These are phyloP conservation scores for Pterula multifida DNA, from an alignment of 1,284 basidiomycete genomes.

Conservation along the genomic window DNA sequence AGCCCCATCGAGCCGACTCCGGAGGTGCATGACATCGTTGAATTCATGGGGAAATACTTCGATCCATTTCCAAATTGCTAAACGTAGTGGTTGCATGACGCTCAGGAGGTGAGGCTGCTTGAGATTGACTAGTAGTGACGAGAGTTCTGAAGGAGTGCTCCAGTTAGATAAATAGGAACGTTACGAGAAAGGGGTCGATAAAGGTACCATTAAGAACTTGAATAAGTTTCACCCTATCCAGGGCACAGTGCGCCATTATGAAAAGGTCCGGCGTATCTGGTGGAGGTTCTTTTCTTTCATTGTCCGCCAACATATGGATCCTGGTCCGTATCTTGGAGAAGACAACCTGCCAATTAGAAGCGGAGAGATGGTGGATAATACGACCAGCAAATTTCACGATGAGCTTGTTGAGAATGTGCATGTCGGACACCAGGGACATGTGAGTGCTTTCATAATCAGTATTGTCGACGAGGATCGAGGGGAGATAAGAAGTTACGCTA, in stretches of 20 bases:
- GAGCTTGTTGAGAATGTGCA: constrained; percentile 43
- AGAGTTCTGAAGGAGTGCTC: constrained; percentile 50
- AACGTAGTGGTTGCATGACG: constrained; percentile 63
- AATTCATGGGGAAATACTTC: constrained; percentile 75
- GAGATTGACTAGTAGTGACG: constrained; percentile 78
- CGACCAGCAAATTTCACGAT: constrained; percentile 63
- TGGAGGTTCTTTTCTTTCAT: constrained; percentile 29
- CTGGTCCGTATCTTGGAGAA: constrained; percentile 62
- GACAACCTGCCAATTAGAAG: constrained; percentile 83
- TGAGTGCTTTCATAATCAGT: constrained; percentile 57
- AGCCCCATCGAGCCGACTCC: constrained; percentile 63
- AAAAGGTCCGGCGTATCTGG: constrained; percentile 65
- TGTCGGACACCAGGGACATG: constrained; percentile 44
- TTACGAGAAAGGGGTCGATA: no score
- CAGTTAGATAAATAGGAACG: not conserved
- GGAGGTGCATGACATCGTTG: constrained; percentile 53
- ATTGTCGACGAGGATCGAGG: constrained; percentile 30
- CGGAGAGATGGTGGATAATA: constrained; percentile 81
- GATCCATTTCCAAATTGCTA: constrained; percentile 90
- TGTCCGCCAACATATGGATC: constrained; percentile 51
- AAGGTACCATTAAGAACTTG: constrained; percentile 57
- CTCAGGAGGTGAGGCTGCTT: constrained; percentile 64
- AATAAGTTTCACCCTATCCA: constrained; percentile 54
- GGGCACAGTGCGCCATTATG: constrained; percentile 59
- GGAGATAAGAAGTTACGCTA: constrained; percentile 21